Conservation (phyloP, 441 rosid species). For the Populus hybrid region DNA sequence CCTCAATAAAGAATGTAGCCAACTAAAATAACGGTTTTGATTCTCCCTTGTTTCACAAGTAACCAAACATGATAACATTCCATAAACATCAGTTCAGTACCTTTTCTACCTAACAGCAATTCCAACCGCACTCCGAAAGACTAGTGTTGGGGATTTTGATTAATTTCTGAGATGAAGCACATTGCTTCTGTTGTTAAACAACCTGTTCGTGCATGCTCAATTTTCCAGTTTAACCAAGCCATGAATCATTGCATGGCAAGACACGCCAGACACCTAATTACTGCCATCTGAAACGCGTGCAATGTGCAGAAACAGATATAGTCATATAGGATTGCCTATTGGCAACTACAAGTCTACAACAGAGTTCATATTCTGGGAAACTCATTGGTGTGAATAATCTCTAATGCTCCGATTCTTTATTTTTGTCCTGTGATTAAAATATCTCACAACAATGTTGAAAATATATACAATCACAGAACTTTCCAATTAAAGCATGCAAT, state of each 20-base stretch:
- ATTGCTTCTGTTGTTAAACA: neutral
- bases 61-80: neutral
- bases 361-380: neutral
- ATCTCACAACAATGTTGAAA: slow-evolving; percentile 4
- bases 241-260: neutral
- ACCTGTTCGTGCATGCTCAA: neutral
- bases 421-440: neutral
- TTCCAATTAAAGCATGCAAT: too few relatives aligned
- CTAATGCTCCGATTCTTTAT: neutral
- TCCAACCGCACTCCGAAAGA: neutral
- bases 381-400: neutral
- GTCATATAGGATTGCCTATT: too few relatives aligned
- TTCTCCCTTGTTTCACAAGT: neutral
- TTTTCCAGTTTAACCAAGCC: neutral
- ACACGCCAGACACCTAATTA: neutral
- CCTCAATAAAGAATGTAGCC: slow-evolving; percentile 15
- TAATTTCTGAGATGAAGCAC: neutral
- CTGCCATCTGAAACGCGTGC: neutral
- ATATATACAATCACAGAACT: too few relatives aligned
- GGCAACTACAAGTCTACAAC: neutral
- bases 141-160: neutral
- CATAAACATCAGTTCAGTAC: too few relatives aligned
- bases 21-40: slow-evolving; percentile 10
- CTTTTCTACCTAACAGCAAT: neutral
- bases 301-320: neutral